These are phyloP conservation scores for Calycina herbarum DNA, from an alignment of 2,329 filamentous ascomycete species.

Conservation along the genomic window DNA sequence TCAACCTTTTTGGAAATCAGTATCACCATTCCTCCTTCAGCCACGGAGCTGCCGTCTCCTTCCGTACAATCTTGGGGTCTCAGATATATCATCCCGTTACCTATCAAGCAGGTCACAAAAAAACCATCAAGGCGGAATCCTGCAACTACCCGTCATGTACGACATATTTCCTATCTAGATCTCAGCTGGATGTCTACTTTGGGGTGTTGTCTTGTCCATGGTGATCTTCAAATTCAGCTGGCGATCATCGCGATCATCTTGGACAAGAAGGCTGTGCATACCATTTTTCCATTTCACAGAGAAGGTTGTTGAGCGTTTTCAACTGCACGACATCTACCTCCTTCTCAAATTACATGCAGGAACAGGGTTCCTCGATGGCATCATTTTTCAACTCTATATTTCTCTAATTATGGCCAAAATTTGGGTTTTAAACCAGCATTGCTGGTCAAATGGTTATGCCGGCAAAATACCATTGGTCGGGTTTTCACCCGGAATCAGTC, in stretches of 20 bases:
- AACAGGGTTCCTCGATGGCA: background rate
- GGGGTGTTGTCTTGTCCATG: background rate
- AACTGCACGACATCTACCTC: background rate
- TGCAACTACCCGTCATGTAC: conserved; percentile 1
- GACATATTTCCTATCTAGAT: conserved; percentile 3
- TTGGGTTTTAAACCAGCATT: background rate
- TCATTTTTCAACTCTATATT: background rate
- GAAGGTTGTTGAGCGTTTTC: background rate
- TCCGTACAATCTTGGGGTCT: background rate
- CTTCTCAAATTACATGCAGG: background rate
- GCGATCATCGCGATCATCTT: background rate
- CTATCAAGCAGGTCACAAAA: background rate
- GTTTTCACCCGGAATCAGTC: background rate
- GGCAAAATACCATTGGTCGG: background rate
- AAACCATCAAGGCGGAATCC: background rate
- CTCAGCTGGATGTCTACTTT: background rate
- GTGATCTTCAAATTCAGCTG: background rate
- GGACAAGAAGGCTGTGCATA: background rate
- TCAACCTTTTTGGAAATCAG: background rate
- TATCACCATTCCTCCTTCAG: background rate
- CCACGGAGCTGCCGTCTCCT: background rate
- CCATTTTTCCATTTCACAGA: background rate
- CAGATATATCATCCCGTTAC: background rate
- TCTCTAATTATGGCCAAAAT: background rate
- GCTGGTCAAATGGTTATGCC: background rate